Evolutionary conservation across 352 stramenopile species (phyloP), one percentile per base, ranked within the genome.

Genomic region (Saprolegnia parasitica): DNA sequence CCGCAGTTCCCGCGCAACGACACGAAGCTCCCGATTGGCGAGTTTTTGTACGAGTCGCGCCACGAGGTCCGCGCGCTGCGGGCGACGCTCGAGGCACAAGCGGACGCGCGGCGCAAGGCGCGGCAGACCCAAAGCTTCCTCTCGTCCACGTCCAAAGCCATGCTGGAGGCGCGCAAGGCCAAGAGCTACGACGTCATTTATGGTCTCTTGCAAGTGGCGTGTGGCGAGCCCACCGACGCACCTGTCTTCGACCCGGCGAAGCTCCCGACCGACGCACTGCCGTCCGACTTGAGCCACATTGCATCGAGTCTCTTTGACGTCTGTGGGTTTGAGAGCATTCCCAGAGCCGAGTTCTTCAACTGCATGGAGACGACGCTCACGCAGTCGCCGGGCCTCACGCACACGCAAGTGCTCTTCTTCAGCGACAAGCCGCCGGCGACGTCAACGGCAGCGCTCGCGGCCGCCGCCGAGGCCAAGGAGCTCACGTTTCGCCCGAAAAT

Each of bases 1-100:
- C 85, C 85, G 0, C 77, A 79, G 0, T 91, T 93, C 58, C 80
- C 79, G 49, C 81, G 85, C 60, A 91, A 93, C 50, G 85, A 90
- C 55, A 78, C 81, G 24, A 76, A 76, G 0, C 68, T 93, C 0
- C 83, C 83, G 13, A 93, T 93, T 60, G 85, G 85, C 29, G 82
- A 90, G 11, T 93, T 90, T 65, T 75, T 93, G 39, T 78, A 90
- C 70, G 77, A 83, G 60, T 76, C 79, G 24, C 83, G 89, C 49
- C 77, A 72, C 21, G 83, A 93, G 29, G 79, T 90, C 54, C 77
- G 80, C 18, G 79, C 86, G 52, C 86, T 89, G 21, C 77, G 80
- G 0, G 73, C 68, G 4, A 66, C 88, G 49, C 74, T 74, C 9
- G 77, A 87, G 16, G 77, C 82, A 45, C 72, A 87, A 20, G 63